These are phyloP conservation scores for Fusarium chlamydosporum DNA, from an alignment of 2,329 filamentous ascomycete genomes.

Conservation along the genomic window DNA sequence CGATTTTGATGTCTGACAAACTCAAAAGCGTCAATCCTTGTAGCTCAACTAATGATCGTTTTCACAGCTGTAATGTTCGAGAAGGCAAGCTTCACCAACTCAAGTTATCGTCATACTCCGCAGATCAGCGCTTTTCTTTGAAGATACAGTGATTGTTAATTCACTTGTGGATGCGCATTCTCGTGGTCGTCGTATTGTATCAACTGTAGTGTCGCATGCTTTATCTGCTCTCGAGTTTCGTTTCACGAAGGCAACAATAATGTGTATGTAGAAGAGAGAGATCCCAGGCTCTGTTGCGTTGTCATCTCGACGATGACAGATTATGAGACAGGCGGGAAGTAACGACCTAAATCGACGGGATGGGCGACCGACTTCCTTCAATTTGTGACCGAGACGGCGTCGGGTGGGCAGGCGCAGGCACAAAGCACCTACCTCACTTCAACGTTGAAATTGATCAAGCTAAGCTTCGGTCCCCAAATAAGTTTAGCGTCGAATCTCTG, in stretches of 20 bases:
- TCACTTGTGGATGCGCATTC: constrained; percentile 35
- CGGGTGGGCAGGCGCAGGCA: constrained; percentile 32
- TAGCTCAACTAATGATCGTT: constrained; percentile 16
- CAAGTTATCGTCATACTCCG: background rate
- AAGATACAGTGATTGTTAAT: constrained; percentile 12
- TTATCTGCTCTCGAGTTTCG: constrained; percentile 9
- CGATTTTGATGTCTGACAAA: constrained; percentile 4
- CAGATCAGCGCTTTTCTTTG: constrained; percentile 5
- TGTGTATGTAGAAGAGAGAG: constrained; percentile 23
- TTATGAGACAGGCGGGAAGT: constrained; percentile 24
- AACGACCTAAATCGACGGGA: constrained; percentile 7
- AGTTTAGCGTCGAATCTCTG: constrained; percentile 49
- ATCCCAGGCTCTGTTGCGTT: constrained; percentile 27
- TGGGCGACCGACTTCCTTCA: constrained; percentile 46
- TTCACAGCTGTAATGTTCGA: constrained; percentile 11
- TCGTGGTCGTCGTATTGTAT: constrained; percentile 16
- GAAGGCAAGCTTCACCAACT: background rate
- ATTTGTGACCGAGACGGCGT: constrained; percentile 43
- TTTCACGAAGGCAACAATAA: constrained; percentile 35
- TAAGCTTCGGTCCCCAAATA: constrained; percentile 54
- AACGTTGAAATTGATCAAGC: constrained; percentile 30
- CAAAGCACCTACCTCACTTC: constrained; percentile 4
- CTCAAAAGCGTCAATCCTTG: constrained; percentile 12
- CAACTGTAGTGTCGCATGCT: background rate
- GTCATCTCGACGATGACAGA: constrained; percentile 39